Percentiles rank a stretch among this genome's conserved stretches.
Conservation (phyloP, 2,329 filamentous ascomycete species). For the Epichloe coenophiala region DNA sequence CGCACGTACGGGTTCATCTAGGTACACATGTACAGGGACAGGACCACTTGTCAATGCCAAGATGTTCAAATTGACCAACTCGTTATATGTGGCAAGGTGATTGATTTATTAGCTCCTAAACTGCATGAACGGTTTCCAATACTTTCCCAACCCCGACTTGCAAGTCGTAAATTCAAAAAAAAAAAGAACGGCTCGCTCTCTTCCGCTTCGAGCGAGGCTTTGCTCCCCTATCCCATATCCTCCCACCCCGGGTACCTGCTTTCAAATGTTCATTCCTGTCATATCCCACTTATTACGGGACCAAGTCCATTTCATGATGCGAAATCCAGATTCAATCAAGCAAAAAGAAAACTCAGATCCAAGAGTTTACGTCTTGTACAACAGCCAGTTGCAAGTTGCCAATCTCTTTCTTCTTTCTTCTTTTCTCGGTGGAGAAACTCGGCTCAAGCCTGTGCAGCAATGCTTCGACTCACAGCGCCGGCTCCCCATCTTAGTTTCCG, state of each 20-base stretch:
- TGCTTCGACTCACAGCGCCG: constrained; percentile 35
- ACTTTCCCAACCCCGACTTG: not conserved
- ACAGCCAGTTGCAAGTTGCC: not conserved
- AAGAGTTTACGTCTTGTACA: not conserved
- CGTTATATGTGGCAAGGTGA: not conserved
- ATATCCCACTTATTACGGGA: not conserved
- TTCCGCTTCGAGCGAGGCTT: not conserved
- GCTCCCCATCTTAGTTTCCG: constrained; percentile 41
- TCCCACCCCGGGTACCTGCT: not conserved
- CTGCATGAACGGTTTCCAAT: not conserved
- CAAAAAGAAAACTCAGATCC: not conserved
- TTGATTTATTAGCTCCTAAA: not conserved
- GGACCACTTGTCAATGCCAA: no score
- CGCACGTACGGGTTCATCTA: no score
- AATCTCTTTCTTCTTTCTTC: no score
- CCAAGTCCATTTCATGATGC: not conserved
- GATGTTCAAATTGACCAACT: not conserved
- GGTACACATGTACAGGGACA: no score
- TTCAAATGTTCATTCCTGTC: not conserved
- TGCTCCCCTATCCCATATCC: not conserved
- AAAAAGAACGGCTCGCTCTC: not conserved
- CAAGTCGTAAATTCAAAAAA: not conserved
- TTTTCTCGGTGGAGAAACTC: not conserved
- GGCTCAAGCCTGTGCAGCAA: constrained; percentile 27
- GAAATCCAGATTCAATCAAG: not conserved